Evolutionary conservation across 768 basidiomycete genomes (phyloP).

Genomic region (Termitomyces heimii): DNA sequence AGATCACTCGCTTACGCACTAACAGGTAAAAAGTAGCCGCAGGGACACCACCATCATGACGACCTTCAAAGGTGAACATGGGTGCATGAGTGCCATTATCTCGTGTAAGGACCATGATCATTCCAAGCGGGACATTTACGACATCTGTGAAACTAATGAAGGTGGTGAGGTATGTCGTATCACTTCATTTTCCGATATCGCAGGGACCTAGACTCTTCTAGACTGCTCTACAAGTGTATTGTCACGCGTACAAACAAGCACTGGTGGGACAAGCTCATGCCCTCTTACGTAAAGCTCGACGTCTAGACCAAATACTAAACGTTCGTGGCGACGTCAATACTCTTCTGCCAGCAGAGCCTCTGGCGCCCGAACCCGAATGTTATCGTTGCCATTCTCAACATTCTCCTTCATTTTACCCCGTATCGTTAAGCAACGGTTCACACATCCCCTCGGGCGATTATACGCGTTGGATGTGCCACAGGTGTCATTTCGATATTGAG

Average conservation of each 20-base stretch:
- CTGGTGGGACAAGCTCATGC: conserved; percentile 69
- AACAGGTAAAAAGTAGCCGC: conserved; percentile 71
- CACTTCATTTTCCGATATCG: background rate
- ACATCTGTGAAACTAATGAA: conserved; percentile 82
- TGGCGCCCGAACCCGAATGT: conserved; percentile 41
- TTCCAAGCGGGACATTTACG: conserved; percentile 63
- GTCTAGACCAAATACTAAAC: conserved; percentile 70
- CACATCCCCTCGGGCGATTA: conserved; percentile 1
- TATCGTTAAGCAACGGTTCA: conserved; percentile 1
- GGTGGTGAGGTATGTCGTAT: conserved; percentile 62
- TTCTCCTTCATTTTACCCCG: conserved; percentile 70
- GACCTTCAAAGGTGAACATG: conserved; percentile 73
- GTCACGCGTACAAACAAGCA: conserved; percentile 79
- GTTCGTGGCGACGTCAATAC: conserved; percentile 31
- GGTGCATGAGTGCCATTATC: conserved; percentile 72
- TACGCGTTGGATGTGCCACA: conserved; percentile 36
- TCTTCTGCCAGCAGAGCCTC: conserved; percentile 15
- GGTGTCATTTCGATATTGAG: conserved; percentile 36
- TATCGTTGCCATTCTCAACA: conserved; percentile 58
- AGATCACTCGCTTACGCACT: background rate
- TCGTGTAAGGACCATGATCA: conserved; percentile 75
- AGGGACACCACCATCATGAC: conserved; percentile 60
- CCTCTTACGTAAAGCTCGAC: conserved; percentile 82
- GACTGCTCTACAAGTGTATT: conserved; percentile 90
- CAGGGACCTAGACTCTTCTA: conserved; percentile 22